phyloP scores from a whole-genome alignment of 306 rosid genomes.

The Casuarina glauca region DNA sequence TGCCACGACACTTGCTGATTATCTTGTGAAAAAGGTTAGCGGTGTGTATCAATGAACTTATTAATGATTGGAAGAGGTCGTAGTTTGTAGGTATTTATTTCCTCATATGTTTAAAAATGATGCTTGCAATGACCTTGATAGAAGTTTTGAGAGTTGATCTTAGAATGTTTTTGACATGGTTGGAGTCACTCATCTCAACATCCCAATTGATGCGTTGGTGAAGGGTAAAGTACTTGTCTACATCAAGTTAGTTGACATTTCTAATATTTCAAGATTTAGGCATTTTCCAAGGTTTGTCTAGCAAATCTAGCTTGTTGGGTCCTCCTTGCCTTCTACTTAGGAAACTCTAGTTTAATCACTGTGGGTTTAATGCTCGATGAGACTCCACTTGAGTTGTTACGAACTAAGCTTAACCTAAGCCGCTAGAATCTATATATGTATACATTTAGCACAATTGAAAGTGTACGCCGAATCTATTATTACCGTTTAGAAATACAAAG shows the following conservation, averaged over 20 bases:
- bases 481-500: too few species aligned
- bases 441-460: too few species aligned
- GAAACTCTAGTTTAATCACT: too few species aligned
- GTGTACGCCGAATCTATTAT: too few species aligned
- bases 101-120: background rate
- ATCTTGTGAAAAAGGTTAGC: conserved; percentile 88
- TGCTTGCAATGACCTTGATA: background rate
- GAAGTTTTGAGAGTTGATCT: background rate
- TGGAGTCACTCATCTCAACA: background rate
- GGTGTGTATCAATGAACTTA: background rate
- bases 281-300: too few species aligned
- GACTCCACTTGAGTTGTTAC: too few species aligned
- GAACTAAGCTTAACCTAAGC: too few species aligned
- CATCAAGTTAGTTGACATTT: background rate
- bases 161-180: background rate
- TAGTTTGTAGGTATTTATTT: background rate
- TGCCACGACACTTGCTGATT: conserved; percentile 99
- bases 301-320: too few species aligned
- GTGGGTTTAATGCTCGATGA: too few species aligned
- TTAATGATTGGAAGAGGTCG: background rate
- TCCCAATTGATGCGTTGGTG: background rate
- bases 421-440: too few species aligned
- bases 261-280: background rate
- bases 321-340: too few species aligned
- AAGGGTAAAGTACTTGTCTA: background rate